Evolutionary conservation across 768 basidiomycete species (phyloP).

Genomic region (Pholiota microspora): DNA sequence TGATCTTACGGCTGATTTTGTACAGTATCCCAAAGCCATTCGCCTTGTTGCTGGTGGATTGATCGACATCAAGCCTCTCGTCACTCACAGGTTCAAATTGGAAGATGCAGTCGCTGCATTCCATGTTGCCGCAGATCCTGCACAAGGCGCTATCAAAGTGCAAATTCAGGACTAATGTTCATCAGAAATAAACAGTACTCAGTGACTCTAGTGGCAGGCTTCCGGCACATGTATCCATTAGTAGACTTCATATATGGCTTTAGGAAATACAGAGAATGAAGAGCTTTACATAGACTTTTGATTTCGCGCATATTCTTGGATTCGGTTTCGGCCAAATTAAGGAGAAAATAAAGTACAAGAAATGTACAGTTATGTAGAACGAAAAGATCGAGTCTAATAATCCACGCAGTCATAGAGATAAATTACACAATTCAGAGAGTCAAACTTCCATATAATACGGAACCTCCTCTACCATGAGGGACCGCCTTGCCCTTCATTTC

Average conservation of each 20-base stretch:
- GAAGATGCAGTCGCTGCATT: constrained; percentile 79
- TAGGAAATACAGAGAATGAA: too few species aligned
- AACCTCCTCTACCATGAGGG: constrained; percentile 20
- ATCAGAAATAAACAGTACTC: too few species aligned
- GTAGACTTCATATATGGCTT: too few species aligned
- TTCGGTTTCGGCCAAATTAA: not conserved
- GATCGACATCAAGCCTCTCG: constrained; percentile 71
- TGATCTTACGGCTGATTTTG: not conserved
- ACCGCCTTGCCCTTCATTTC: constrained; percentile 26
- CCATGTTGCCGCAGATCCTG: constrained; percentile 67
- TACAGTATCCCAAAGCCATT: constrained; percentile 80
- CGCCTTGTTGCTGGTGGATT: constrained; percentile 75
- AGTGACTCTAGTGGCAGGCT: too few species aligned
- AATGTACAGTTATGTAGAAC: constrained; percentile 4
- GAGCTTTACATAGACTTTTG: too few species aligned
- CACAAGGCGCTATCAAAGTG: constrained; percentile 69
- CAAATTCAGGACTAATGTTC: constrained; percentile 53
- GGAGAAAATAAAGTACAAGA: constrained; percentile 8
- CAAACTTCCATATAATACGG: not conserved
- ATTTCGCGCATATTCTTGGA: too few species aligned
- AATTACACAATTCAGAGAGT: not conserved
- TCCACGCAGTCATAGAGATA: constrained; percentile 4
- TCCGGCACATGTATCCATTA: too few species aligned
- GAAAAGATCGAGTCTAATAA: not conserved
- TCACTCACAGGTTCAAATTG: constrained; percentile 73